A percentile compares a stretch with the other conserved stretches of the same genome.
phyloP scores from a whole-genome alignment of 495 filamentous ascomycete genomes.

The Penicillium cataractarum region DNA sequence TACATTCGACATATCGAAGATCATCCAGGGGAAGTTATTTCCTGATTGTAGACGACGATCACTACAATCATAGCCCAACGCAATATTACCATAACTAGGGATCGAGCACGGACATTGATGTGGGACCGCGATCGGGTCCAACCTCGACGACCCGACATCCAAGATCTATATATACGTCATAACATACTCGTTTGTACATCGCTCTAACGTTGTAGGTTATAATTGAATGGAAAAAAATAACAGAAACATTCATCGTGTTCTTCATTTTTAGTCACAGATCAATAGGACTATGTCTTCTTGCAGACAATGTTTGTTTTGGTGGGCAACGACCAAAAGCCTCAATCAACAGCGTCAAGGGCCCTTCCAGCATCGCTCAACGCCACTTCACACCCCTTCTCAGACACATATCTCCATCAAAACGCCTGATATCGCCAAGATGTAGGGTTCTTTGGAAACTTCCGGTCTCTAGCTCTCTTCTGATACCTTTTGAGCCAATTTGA shows the following conservation, averaged over 20 bases:
- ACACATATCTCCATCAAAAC: neutral
- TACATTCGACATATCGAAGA: neutral
- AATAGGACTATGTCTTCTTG: neutral
- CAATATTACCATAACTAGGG: neutral
- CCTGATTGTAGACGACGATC: neutral
- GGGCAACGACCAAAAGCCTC: neutral
- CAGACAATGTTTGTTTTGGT: neutral
- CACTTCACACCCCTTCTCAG: neutral
- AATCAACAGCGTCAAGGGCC: neutral
- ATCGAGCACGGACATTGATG: constrained; percentile 4
- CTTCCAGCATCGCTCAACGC: neutral
- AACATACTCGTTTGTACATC: neutral
- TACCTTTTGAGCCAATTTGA: neutral
- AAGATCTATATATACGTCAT: neutral
- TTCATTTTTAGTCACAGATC: neutral
- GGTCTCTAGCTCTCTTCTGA: neutral
- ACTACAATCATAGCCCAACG: neutral
- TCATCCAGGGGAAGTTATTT: neutral
- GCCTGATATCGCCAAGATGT: no score
- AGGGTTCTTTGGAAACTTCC: neutral
- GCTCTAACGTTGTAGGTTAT: neutral
- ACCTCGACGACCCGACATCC: no score
- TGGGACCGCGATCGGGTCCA: constrained; percentile 1
- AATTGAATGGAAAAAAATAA: neutral
- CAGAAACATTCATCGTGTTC: neutral